Evolutionary conservation across 176 grass and related monocot genomes (phyloP), one percentile per base, ranked within the genome.

Genomic region (Hordeum marinum): DNA sequence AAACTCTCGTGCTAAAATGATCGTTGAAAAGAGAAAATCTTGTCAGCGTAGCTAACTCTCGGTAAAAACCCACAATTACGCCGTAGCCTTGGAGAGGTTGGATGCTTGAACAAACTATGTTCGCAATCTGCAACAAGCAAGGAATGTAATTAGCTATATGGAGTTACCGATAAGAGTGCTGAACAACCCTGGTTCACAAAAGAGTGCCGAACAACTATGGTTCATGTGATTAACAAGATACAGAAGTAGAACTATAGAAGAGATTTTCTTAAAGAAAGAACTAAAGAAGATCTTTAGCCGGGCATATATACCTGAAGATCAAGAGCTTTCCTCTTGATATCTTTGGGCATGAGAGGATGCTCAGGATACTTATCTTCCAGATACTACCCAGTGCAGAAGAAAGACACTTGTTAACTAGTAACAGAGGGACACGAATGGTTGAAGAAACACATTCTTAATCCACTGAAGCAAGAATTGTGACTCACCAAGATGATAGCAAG

Each of bases 361-460:
- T 93, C 79, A 71, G 91, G 95, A 78, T 95, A 98, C 72, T 98
- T 98, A 29, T 98, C 91, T 89, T 98, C 95, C 75, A 98, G 81
- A 87, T 98, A 98, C 95, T 98, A 72, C 10, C 72, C 64, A 89
- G 48, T 34, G 40, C 58, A 88, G 77, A 50, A 48, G 3, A 9
- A 50, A 76, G n/a, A 39, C 6, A 50, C 11, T 72, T 71, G 79
- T 88, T 7, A 91, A 62, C 68, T 27, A 55, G 32, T 50, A 61
- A 76, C 5, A 63, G n/a, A 83, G 37, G 59, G 29, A 58, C 8
- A 15, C 23, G n/a, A 77, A 48, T 68, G 42, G 42, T n/a, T 61
- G 29, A 76, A 73, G 29, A 17, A 76, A 80, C 57, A 77, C 23
- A 32, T 76, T 65, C 35, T 29, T 42, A 82, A 75, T 71, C 34